A percentile compares a stretch with the other conserved stretches of the same genome.
phyloP scores from a whole-genome alignment of 495 filamentous ascomycete genomes.

The Poronia punctata region DNA sequence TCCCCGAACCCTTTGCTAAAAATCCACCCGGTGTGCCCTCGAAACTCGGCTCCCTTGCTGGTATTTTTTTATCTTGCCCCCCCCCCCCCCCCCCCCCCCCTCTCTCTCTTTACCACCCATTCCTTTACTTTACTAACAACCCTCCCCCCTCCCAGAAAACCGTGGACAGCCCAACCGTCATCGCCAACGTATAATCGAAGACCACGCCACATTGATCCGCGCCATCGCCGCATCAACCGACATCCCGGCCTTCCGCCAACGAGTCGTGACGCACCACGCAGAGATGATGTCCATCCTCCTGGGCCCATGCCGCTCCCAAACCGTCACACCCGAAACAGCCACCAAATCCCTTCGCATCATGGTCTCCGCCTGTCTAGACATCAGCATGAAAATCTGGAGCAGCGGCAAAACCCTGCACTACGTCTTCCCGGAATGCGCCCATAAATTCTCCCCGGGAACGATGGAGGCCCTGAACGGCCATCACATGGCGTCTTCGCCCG shows the following conservation, averaged over 20 bases:
- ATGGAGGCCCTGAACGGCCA: constrained; percentile 23
- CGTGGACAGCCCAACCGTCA: constrained; percentile 3
- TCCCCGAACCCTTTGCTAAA: no score
- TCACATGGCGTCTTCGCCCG: constrained; percentile 7
- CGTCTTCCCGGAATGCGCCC: constrained; percentile 25
- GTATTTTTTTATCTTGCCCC: no score
- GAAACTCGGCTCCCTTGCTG: no score
- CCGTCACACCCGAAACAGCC: constrained; percentile 6
- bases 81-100: not conserved
- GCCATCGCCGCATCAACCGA: constrained; percentile 1
- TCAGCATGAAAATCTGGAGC: constrained; percentile 26
- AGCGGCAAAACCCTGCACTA: constrained; percentile 28
- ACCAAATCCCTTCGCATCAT: constrained; percentile 13
- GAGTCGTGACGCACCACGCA: constrained; percentile 13
- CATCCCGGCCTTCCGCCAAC: constrained; percentile 5
- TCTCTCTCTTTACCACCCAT: not conserved
- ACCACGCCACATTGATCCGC: constrained; percentile 17
- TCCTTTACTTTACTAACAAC: not conserved
- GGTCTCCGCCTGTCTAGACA: constrained; percentile 19
- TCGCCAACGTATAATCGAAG: constrained; percentile 16
- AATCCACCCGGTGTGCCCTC: no score
- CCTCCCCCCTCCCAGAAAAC: not conserved
- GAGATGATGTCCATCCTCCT: constrained; percentile 14
- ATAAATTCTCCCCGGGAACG: constrained; percentile 18
- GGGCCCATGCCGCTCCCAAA: constrained; percentile 12